Evolutionary conservation across 371 early-diverging fungal genomes (phyloP), one percentile per base, ranked within the genome.

Genomic region (Dinochytrium kinnereticum): DNA sequence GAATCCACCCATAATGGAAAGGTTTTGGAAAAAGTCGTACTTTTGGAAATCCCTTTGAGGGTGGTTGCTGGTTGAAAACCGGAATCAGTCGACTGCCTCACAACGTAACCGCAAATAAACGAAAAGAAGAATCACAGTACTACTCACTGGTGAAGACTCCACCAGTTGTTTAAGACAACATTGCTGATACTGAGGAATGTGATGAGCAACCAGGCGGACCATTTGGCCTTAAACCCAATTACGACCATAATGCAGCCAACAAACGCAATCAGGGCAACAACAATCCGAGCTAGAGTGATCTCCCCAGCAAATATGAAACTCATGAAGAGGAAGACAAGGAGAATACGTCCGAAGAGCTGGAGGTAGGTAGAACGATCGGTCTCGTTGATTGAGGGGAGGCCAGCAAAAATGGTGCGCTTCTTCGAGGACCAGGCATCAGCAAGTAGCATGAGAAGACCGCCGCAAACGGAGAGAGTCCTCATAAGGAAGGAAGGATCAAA

Each of bases 11-110:
- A 97, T 90, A 81, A 95, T 95, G 21, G 95, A 95, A 64, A 98
- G 86, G 1, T 93, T 97, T 82, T 98, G 98, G 92, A 97, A 98
- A 78, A 98, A 98, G 84, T 98, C 98, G 81, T 97, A 98, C 86
- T 96, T 94, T 76, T 95, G 89, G 80, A 96, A 98, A 74, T 98
- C 98, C 69, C 84, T 73, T 55, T 76, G 76, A 10, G 80, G 80
- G 75, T 80, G 80, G 40, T 37, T 68, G 69, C 79, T 78, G 59
- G 51, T 39, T 13, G 31, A 70, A 28, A 26, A 15, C 17, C 19
- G 13, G 31, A 59, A 26, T 59, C 19, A 17, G 15, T n/a, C n/a
- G n/a, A n/a, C n/a, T n/a, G n/a, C n/a, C n/a, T n/a, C n/a, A 55
- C 55, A 55, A 10, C 3, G 55, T 31, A 5, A 21, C 55, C 28